Conservation (phyloP, 208 protist species). For the Tritrichomonas musculus region DNA sequence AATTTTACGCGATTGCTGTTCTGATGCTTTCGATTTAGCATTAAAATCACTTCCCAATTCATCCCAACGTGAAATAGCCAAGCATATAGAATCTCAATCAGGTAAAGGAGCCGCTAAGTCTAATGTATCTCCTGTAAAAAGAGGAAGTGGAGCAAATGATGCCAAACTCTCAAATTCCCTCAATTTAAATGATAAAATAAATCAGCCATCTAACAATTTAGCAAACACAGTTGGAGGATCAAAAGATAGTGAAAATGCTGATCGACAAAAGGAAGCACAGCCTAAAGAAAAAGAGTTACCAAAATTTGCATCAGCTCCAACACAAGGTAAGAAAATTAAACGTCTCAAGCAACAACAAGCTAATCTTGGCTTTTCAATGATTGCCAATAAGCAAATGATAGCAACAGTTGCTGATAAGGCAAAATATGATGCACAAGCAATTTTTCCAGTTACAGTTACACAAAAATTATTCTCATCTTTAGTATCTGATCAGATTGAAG, state of each 20-base stretch:
- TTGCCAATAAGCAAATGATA: not conserved
- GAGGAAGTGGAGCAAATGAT: too few species aligned
- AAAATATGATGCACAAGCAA: not conserved
- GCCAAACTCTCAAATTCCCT: too few species aligned
- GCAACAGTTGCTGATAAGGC: not conserved
- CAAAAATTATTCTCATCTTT: not conserved
- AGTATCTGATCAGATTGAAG: not conserved
- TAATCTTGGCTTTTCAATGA: not conserved
- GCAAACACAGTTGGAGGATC: not conserved
- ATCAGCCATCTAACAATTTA: too few species aligned
- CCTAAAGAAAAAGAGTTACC: not conserved
- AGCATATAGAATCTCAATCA: not conserved
- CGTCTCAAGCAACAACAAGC: not conserved
- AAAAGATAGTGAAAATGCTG: not conserved
- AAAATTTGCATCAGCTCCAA: not conserved
- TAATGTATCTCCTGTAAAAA: not conserved
- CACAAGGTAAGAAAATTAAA: not conserved
- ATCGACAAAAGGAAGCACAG: not conserved
- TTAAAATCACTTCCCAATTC: not conserved
- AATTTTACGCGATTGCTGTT: not conserved
- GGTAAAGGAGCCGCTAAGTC: not conserved
- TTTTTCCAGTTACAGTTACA: not conserved
- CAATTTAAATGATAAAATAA: too few species aligned
- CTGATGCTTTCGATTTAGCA: not conserved
- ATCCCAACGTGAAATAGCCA: not conserved